Base-by-base conservation (phyloP, 306 rosid species). In the Trifolium repens region DNA sequence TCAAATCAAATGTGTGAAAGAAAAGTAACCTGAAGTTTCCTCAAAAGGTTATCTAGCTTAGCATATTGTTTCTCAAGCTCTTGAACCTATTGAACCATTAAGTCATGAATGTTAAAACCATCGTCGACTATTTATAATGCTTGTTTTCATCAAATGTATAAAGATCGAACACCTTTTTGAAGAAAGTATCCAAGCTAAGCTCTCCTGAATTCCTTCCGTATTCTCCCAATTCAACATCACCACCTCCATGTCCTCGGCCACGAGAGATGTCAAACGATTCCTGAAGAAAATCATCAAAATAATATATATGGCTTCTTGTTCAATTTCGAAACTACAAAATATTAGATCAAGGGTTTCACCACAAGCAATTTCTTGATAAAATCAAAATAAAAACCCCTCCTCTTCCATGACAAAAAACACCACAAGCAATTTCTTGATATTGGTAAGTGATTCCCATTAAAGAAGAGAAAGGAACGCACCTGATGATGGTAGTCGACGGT, bases 221-320 rank as follows among this genome's bases (percentile, higher is more conserved):
- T 44, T 82, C 79, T 46, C 98, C 98, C 39, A 90, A 83, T 80
- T 94, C 98, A 66, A 94, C 24, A 72, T 94, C 97, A 78, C 87
- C 89, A 79, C 73, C 85, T 76, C 89, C 66, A 34, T 69, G 81
- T 71, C 84, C 79, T 53, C 78, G 97, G 79, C 91, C 86, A 80
- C 90, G 93, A 44, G 91, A 90, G 80, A 94, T 85, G 72, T 94
- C 98, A 78, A 91, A 90, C 4, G 98, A 91, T 76, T 88, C 94
- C 98, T 94, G 80, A 82, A 80, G 79, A 76, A 44, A 34, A 57
- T 22, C 69, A 80, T 39, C 64, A 72, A 44, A 39, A 81, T 74
- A 78, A 63, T 30, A 68, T 59, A 67, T 9, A 67, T 27, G 40
- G 43, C 32, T 72, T 67, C 61, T 22, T 68, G 65, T n/a, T 64